Evolutionary conservation across 371 early-diverging fungal genomes (phyloP), one percentile per base, ranked within the genome.

Genomic region (Apophysomyces variabilis): DNA sequence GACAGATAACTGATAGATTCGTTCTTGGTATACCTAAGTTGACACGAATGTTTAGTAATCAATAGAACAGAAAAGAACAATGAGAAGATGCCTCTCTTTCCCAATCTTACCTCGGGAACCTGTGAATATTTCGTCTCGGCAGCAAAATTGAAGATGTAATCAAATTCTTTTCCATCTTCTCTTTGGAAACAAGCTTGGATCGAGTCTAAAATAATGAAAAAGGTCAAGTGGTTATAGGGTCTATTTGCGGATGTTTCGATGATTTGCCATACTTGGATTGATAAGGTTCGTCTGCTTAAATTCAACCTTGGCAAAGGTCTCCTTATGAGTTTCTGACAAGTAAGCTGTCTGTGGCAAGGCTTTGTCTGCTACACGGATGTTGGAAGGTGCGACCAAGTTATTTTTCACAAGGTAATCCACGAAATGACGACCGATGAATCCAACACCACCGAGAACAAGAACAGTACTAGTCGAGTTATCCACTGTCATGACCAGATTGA

Each of bases 111-210:
- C 71, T 89, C 91, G 26, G 91, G 85, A 0, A 89, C 80, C 74
- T 93, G 95, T 0, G 93, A 92, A 75, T 93, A 96, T 72, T 95
- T 96, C 39, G 92, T 93, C 77, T 97, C 97, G 14, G 90, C 90
- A 7, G 95, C 96, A 70, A 93, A 85, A 76, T 97, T 95, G 78
- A 96, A 89, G 1, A 96, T 96, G 66, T 87, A 92, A 75, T 96
- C 96, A 75, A 85, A 93, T 66, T 78, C 81, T n/a, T 70, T 64
- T 14, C 87, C 89, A 62, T 92, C 91, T 8, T 84, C 85, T 47
- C 84, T 80, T 5, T 85, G 81, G 68, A 93, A 95, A 41, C 88
- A 89, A 68, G 87, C 87, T 60, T 87, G 89, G 38, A 92, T 83
- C 35, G 91, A 87, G n/a, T 82, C 93, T 85, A 65, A 5, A 36